A percentile compares a stretch with the other conserved stretches of the same genome.
Evolutionary conservation across 345 rosid genomes (phyloP).

Genomic region (Arabis hirsuta): DNA sequence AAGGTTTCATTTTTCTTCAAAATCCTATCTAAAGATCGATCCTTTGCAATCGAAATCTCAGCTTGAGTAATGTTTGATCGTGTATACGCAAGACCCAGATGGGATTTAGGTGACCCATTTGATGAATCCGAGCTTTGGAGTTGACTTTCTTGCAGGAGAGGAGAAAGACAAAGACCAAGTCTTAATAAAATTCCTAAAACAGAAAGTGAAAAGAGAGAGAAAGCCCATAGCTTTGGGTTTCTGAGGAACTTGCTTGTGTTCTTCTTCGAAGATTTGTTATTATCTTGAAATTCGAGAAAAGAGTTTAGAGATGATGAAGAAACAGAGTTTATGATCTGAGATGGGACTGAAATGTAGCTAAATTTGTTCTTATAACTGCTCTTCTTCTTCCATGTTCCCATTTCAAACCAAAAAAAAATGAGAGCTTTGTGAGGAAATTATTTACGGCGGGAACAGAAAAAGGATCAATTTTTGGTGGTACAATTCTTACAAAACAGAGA

Average conservation of each 20-base stretch:
- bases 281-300: slow-evolving; percentile 58
- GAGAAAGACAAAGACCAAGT: slow-evolving; percentile 53
- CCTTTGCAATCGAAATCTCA: slow-evolving; percentile 22
- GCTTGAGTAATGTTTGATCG: slow-evolving; percentile 20
- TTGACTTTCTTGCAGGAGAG: slow-evolving; percentile 39
- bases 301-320: slow-evolving; percentile 67
- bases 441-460: slow-evolving; percentile 41
- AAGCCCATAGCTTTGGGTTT: slow-evolving; percentile 61
- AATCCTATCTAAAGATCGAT: slow-evolving; percentile 18
- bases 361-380: slow-evolving; percentile 46
- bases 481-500: slow-evolving; percentile 7
- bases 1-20: background rate
- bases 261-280: slow-evolving; percentile 40
- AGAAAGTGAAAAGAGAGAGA: slow-evolving; percentile 59
- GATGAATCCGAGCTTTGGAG: slow-evolving; percentile 39
- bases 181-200: slow-evolving; percentile 55
- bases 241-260: slow-evolving; percentile 37
- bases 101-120: slow-evolving; percentile 28
- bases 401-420: slow-evolving; percentile 12
- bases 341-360: slow-evolving; percentile 62
- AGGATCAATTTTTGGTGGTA: slow-evolving; percentile 1
- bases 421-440: slow-evolving; percentile 11
- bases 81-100: slow-evolving; percentile 39
- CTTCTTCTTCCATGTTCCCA: slow-evolving; percentile 52
- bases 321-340: slow-evolving; percentile 57